Evolutionary conservation across 2,329 filamentous ascomycete genomes (phyloP), one percentile per base, ranked within the genome.

Genomic region (Penicillium occitanis): DNA sequence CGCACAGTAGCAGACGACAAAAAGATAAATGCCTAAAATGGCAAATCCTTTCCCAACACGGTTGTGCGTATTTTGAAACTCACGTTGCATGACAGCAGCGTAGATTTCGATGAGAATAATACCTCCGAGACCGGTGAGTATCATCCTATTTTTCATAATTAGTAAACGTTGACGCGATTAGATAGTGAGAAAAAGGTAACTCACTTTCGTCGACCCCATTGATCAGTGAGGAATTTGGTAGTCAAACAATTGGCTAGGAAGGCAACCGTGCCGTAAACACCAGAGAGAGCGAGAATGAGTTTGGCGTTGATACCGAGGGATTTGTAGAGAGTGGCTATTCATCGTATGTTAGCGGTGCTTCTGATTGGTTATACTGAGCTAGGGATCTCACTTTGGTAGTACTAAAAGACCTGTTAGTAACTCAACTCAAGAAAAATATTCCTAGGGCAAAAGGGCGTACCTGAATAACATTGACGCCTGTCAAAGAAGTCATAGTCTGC

Each of bases 71-170:
- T 85, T 77, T 70, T 87, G 84, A 71, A 87, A 88, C 55, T 81
- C 73, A 33, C 79, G 78, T 73, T 87, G 85, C 84, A 88, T 87
- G 50, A 87, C 81, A 1, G 86, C 84, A 0, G 85, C 79, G 69
- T 87, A 88, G 62, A 87, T 86, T 70, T 87, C 84, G 58, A 85
- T 81, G n/a, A 86, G 13, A 14, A 87, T 77, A 50, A 87, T 80
- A 0, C 83, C 82, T 4, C 73, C 69, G 2, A 87, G 72, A 5
- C 86, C 86, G 1, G 84, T 70, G 5, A 88, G 72, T 11, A 88
- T 80, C 86, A 88, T 87, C 57, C 81, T 84, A 14, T 53, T 37
- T 7, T 33, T 2, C n/a, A 44, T 33, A 14, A 42, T 19, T 44
- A 3, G 8, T 35, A 35, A 35, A 35, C 33, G 33, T 46, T 53